Percentiles rank a stretch among this genome's conserved stretches.
These are phyloP conservation scores for Geotrichum histeridarum DNA, from an alignment of 1,139 yeast genomes.

Conservation along the genomic window DNA sequence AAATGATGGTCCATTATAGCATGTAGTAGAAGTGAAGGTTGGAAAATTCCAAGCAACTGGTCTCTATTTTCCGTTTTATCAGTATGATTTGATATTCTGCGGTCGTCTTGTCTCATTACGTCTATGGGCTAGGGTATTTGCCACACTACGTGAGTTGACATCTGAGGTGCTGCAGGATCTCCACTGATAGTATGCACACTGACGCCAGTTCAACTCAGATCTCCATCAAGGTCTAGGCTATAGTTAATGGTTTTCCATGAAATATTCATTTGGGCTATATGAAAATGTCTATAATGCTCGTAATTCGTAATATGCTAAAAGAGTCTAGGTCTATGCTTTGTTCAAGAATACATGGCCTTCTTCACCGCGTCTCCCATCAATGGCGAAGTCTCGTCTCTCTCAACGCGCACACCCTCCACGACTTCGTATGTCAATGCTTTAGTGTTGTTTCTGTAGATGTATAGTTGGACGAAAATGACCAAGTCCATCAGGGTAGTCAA, in stretches of 20 bases:
- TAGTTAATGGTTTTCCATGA: neutral
- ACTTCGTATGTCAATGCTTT: neutral
- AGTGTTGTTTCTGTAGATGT: slow-evolving; percentile 31
- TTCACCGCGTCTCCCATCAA: slow-evolving; percentile 2
- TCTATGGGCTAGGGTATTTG: neutral
- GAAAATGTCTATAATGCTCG: neutral
- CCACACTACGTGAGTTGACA: neutral
- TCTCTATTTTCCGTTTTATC: no score
- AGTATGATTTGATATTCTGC: no score
- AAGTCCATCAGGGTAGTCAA: slow-evolving; percentile 74
- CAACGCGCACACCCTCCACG: slow-evolving; percentile 1
- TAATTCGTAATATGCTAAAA: no score
- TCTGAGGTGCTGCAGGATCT: neutral
- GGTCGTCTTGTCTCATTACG: neutral
- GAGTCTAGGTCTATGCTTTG: neutral
- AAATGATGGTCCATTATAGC: slow-evolving; percentile 79
- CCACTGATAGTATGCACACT: no score
- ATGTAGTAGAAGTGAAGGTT: neutral
- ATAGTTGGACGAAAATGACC: slow-evolving; percentile 62
- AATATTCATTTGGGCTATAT: neutral
- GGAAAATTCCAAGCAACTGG: neutral
- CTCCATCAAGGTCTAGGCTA: no score
- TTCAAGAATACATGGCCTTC: slow-evolving; percentile 4
- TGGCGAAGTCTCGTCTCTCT: slow-evolving; percentile 6
- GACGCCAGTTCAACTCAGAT: no score